Percentiles rank a stretch among this genome's conserved stretches.
These are phyloP conservation scores for Allium cepa DNA, from an alignment of 106 monocot genomes.

Conservation along the genomic window DNA sequence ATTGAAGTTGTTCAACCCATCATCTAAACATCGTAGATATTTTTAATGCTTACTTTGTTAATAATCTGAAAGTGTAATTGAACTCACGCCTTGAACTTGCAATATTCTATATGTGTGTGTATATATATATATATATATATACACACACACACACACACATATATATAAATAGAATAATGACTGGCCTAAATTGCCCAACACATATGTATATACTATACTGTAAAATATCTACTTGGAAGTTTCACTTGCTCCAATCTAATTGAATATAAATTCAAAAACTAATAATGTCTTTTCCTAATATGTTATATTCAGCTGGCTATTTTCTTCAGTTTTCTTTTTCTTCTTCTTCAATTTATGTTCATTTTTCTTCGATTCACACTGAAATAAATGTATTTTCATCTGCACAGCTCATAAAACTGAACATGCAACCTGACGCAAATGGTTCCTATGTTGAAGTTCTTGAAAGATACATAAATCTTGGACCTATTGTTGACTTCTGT, in stretches of 20 bases:
- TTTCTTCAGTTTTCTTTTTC: neutral
- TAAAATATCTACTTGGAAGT: too few species aligned
- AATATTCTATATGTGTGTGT: too few species aligned
- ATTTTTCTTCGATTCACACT: neutral
- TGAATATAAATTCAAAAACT: neutral
- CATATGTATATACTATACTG: too few species aligned
- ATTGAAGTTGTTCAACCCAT: neutral
- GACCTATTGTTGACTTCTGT: constrained; percentile 97
- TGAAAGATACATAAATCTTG: constrained; percentile 94
- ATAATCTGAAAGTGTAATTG: too few species aligned
- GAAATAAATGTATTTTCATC: neutral
- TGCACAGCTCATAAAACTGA: constrained; percentile 83
- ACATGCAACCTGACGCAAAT: constrained; percentile 90
- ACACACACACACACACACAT: too few species aligned
- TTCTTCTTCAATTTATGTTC: neutral
- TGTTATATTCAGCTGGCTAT: neutral
- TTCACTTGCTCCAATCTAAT: too few species aligned
- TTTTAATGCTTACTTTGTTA: neutral
- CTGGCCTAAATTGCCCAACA: too few species aligned
- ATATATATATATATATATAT: too few species aligned
- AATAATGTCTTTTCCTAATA: neutral
- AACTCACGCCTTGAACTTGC: too few species aligned
- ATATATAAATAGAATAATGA: too few species aligned
- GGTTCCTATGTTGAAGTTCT: constrained; percentile 97
- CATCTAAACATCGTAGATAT: neutral